These are phyloP conservation scores for Penicillium sclerotiorum DNA, from an alignment of 2,329 filamentous ascomycete species.

Conservation along the genomic window DNA sequence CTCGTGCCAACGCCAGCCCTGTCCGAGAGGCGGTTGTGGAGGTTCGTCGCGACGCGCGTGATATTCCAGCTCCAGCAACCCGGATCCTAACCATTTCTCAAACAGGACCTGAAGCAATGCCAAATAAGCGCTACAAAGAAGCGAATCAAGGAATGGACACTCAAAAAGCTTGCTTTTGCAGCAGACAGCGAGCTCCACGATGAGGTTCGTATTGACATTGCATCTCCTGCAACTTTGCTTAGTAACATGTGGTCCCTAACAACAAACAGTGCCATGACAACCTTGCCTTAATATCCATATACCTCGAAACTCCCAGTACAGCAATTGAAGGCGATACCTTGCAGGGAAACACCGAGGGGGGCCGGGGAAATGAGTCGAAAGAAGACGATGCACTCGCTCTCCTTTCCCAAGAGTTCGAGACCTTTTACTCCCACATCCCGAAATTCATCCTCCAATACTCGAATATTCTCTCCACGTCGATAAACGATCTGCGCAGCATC, in stretches of 20 bases:
- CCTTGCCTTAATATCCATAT: constrained; percentile 40
- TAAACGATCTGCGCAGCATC: constrained; percentile 31
- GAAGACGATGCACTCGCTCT: constrained; percentile 33
- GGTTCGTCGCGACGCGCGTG: constrained; percentile 29
- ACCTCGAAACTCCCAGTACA: constrained; percentile 34
- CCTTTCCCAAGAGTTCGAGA: constrained; percentile 38
- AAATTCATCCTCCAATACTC: constrained; percentile 29
- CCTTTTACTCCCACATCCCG: constrained; percentile 36
- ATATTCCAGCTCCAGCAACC: background rate
- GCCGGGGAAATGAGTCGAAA: constrained; percentile 3
- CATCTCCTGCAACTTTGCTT: background rate
- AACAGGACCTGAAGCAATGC: constrained; percentile 39
- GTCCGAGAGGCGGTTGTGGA: constrained; percentile 33
- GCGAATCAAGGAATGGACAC: constrained; percentile 34
- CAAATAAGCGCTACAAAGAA: constrained; percentile 37
- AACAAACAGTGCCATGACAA: constrained; percentile 36
- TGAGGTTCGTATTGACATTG: constrained; percentile 30
- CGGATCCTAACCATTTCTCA: background rate
- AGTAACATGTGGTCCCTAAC: background rate
- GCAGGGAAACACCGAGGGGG: constrained; percentile 10
- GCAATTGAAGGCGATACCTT: constrained; percentile 22
- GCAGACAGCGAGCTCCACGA: constrained; percentile 35
- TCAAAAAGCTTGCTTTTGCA: constrained; percentile 37
- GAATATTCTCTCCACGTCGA: constrained; percentile 24
- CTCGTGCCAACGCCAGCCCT: constrained; percentile 34